Conservation (phyloP, 2,329 filamentous ascomycete genomes). For the Didymella exigua region DNA sequence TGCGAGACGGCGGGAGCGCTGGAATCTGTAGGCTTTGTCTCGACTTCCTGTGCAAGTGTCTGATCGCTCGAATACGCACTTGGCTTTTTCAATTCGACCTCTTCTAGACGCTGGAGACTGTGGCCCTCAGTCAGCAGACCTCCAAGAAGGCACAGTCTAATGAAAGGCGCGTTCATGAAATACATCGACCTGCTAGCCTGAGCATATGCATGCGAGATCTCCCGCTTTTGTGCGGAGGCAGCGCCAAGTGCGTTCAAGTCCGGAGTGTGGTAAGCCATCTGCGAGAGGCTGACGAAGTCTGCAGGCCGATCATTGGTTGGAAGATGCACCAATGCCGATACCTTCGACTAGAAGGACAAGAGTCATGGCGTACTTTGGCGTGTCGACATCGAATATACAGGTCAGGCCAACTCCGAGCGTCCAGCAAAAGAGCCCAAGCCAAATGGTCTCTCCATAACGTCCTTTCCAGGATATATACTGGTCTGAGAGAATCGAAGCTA, state of each 20-base stretch:
- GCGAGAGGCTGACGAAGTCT: slow-evolving; percentile 16
- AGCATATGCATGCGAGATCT: slow-evolving; percentile 59
- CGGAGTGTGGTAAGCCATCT: slow-evolving; percentile 19
- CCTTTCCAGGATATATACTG: slow-evolving; percentile 63
- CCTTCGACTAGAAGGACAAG: slow-evolving; percentile 58
- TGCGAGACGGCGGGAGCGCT: neutral
- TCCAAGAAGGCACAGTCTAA: slow-evolving; percentile 57
- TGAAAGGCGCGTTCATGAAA: slow-evolving; percentile 61
- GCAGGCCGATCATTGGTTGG: slow-evolving; percentile 55
- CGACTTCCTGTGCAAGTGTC: neutral
- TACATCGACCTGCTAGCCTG: slow-evolving; percentile 62
- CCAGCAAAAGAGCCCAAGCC: slow-evolving; percentile 55
- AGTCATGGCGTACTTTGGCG: slow-evolving; percentile 54
- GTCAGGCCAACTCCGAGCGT: slow-evolving; percentile 58
- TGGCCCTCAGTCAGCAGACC: slow-evolving; percentile 57
- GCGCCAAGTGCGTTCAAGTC: slow-evolving; percentile 13
- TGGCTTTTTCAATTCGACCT: neutral
- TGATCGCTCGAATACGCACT: neutral
- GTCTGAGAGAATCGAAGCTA: slow-evolving; percentile 57
- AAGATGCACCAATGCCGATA: slow-evolving; percentile 57
- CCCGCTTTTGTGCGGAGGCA: neutral
- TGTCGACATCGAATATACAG: slow-evolving; percentile 50
- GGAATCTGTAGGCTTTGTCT: neutral
- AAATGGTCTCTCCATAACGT: slow-evolving; percentile 57
- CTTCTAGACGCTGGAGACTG: slow-evolving; percentile 48